Percentiles rank a stretch among this genome's conserved stretches.
phyloP scores from a whole-genome alignment of 2,329 filamentous ascomycete genomes.

The Aspergillus phoenicis region DNA sequence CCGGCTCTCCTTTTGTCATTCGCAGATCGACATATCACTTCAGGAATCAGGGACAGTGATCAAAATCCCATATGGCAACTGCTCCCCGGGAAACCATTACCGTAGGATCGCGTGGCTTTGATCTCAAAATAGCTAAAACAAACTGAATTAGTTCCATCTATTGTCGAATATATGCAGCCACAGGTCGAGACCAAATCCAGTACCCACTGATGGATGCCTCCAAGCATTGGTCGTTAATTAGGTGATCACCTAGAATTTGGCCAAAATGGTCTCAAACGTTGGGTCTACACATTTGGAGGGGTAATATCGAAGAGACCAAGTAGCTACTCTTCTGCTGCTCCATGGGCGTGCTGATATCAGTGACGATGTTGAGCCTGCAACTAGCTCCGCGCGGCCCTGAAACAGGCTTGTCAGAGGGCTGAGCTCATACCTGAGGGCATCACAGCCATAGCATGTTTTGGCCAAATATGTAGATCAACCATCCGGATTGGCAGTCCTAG shows the following conservation, averaged over 20 bases:
- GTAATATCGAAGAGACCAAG: neutral
- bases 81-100: neutral
- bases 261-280: no score
- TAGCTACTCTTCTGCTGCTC: neutral
- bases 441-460: neutral
- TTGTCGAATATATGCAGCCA: neutral
- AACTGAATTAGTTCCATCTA: neutral
- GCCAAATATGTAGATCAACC: slow-evolving; percentile 13
- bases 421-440: neutral
- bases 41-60: neutral
- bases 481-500: slow-evolving; percentile 6
- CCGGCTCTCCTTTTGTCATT: neutral
- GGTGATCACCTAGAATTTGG: neutral
- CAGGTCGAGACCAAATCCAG: neutral
- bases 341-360: neutral
- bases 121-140: neutral
- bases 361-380: neutral
- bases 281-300: no score
- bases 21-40: neutral
- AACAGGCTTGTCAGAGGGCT: slow-evolving; percentile 6
- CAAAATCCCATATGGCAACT: neutral
- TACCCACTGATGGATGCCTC: neutral
- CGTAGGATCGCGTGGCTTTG: neutral
- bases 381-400: neutral
- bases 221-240: neutral